Base-by-base conservation (phyloP, 176 grass and related monocot genomes). In the Hordeum marinum region DNA sequence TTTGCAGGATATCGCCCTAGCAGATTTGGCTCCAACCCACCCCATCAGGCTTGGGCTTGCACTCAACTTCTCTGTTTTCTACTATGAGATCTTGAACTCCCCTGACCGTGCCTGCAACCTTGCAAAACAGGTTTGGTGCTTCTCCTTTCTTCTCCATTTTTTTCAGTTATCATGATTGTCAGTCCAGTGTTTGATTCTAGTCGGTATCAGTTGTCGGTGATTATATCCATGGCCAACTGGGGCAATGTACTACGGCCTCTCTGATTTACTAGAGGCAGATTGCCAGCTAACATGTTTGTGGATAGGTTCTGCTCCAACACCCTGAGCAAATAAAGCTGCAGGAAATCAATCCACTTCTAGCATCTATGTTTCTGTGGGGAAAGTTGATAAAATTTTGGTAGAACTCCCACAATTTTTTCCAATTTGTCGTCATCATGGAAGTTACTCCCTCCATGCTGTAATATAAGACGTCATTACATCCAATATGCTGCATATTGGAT, bases 1-100 rank as follows among this genome's bases (percentile, higher is more conserved):
- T 61, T 80, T 84, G 76, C 63, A 95, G 94, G 94, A 95, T 58
- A 95, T 93, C 36, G 94, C 94, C 41, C 65, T 92, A 36, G 86
- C 88, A 23, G 94, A 95, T 83, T 66, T 95, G 77, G 88, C 94
- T 18, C 90, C 94, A 1, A 95, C 94, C n/a, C 94, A 95, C 73
- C 94, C 94, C 75, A 95, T 95, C 45, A 90, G 94, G 88, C 90
- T 95, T 83, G 94, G 94, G 13, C 91, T 95, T n/a, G 94, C 94
- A 12, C 94, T 95, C 61, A 95, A 95, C 86, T 95, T 95, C 81
- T 95, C 94, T 8, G 94, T 95, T 40, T 95, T 95, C 79, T 95
- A 95, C 87, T 95, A 95, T 60, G 94, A 95, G 83, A 95, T 95
- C 65, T 85, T 95, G 17, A 95, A 95, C 86, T 95, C 94, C 20